These are phyloP conservation scores for Ustilago trichophora DNA, from an alignment of 1,284 basidiomycete species.

Conservation along the genomic window DNA sequence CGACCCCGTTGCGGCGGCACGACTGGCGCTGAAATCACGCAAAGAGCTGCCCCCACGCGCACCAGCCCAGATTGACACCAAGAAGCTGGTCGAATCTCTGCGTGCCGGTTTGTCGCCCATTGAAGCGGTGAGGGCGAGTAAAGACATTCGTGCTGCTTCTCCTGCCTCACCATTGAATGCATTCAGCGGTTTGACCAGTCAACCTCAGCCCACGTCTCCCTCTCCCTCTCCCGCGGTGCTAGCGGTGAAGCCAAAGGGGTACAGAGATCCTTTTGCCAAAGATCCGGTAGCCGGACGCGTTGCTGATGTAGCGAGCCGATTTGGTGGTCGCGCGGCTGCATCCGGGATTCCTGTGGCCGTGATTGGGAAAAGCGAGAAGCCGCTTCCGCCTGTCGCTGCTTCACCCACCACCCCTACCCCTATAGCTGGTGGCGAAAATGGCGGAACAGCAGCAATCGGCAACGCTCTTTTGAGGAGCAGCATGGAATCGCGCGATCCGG, in stretches of 20 bases:
- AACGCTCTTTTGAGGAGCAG: not conserved
- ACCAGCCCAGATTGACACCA: constrained; percentile 30
- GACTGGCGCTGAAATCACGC: constrained; percentile 30
- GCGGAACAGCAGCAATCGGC: not conserved
- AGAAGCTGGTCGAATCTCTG: constrained; percentile 40
- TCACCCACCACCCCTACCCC: no score
- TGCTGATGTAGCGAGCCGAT: constrained; percentile 47
- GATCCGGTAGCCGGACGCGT: constrained; percentile 52
- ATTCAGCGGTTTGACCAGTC: no score
- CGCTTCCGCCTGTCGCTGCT: no score
- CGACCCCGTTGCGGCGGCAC: constrained; percentile 31
- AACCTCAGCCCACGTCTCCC: no score
- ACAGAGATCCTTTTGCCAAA: constrained; percentile 52
- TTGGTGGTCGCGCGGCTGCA: constrained; percentile 34
- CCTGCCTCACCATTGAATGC: not conserved
- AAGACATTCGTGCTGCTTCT: constrained; percentile 2
- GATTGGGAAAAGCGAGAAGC: constrained; percentile 12
- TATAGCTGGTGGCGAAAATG: no score
- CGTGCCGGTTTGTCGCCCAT: constrained; percentile 32
- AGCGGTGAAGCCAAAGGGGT: not conserved
- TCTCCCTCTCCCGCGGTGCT: no score
- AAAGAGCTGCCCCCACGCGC: constrained; percentile 3
- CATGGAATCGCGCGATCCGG: no score
- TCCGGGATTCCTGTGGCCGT: not conserved
- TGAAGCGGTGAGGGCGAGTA: constrained; percentile 35